phyloP scores from a whole-genome alignment of 2,329 filamentous ascomycete genomes.

The Fusarium nematophilum region DNA sequence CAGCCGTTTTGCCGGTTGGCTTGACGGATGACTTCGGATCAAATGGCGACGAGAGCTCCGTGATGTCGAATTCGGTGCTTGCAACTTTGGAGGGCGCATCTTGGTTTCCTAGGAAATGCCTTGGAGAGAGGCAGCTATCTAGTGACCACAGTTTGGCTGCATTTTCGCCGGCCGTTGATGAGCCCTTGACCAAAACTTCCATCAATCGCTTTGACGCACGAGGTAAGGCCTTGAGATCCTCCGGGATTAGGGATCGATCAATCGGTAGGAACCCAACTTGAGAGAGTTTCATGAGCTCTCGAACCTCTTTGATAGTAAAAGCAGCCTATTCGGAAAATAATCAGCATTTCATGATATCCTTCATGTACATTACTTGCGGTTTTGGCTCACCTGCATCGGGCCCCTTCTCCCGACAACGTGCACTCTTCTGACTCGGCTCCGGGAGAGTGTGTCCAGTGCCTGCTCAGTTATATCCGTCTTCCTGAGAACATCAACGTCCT shows the following conservation, averaged over 20 bases:
- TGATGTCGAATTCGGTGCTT: constrained; percentile 75
- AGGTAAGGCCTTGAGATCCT: constrained; percentile 75
- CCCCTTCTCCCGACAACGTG: constrained; percentile 90
- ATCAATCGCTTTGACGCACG: constrained; percentile 81
- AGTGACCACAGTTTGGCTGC: constrained; percentile 81
- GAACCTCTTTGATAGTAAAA: constrained; percentile 94
- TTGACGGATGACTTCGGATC: constrained; percentile 62
- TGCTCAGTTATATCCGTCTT: constrained; percentile 91
- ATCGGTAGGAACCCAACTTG: constrained; percentile 78
- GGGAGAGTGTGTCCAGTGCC: constrained; percentile 78
- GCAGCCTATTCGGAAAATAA: constrained; percentile 68
- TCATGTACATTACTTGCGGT: constrained; percentile 28
- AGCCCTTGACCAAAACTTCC: constrained; percentile 84
- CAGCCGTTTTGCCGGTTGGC: constrained; percentile 60
- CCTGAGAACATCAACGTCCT: constrained; percentile 76
- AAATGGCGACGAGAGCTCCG: constrained; percentile 65
- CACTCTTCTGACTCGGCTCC: constrained; percentile 81
- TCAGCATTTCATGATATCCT: constrained; percentile 4
- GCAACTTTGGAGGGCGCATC: constrained; percentile 63
- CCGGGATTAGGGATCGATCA: constrained; percentile 73
- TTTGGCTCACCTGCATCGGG: constrained; percentile 77
- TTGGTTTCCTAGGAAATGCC: constrained; percentile 68
- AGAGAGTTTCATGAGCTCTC: constrained; percentile 85
- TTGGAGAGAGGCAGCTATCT: constrained; percentile 85
- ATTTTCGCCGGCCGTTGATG: constrained; percentile 59